phyloP scores from a whole-genome alignment of 495 filamentous ascomycete species.

The Rhypophila decipiens region DNA sequence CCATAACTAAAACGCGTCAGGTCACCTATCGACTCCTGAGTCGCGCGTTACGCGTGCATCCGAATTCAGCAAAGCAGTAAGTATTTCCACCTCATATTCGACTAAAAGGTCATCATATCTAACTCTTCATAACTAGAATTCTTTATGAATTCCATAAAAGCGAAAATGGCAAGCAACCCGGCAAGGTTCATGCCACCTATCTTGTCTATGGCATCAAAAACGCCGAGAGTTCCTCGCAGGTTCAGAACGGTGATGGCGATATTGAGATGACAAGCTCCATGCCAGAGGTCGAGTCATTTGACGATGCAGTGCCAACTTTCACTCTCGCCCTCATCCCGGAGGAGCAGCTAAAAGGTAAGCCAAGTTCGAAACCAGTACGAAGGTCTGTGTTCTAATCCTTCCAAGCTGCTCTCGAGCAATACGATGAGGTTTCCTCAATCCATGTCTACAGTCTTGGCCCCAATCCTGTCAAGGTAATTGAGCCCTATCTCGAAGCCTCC shows the following conservation, averaged over 20 bases:
- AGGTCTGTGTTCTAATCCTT: no score
- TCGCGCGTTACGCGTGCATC: conserved; percentile 71
- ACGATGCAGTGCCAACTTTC: conserved; percentile 39
- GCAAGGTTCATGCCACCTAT: conserved; percentile 79
- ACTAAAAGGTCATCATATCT: neutral
- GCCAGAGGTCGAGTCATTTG: conserved; percentile 44
- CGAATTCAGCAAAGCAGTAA: conserved; percentile 48
- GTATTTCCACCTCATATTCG: neutral
- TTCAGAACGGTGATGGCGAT: conserved; percentile 52
- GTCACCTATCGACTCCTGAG: conserved; percentile 80
- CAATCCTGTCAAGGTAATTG: conserved; percentile 54
- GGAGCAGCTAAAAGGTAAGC: conserved; percentile 77
- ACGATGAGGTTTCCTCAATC: conserved; percentile 64
- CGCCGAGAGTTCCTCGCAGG: conserved; percentile 20
- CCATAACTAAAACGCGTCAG: conserved; percentile 35
- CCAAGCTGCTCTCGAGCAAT: conserved; percentile 65
- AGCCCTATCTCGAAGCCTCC: neutral
- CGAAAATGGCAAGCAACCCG: conserved; percentile 72
- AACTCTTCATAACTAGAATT: conserved; percentile 51
- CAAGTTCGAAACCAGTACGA: no score
- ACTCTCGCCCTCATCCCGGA: conserved; percentile 71
- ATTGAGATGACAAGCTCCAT: conserved; percentile 68
- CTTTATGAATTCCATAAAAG: conserved; percentile 79
- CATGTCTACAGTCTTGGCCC: conserved; percentile 85
- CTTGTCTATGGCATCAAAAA: conserved; percentile 61